Base-by-base conservation (phyloP, 805 yeast species). In the Saccharomycopsis sp. region DNA sequence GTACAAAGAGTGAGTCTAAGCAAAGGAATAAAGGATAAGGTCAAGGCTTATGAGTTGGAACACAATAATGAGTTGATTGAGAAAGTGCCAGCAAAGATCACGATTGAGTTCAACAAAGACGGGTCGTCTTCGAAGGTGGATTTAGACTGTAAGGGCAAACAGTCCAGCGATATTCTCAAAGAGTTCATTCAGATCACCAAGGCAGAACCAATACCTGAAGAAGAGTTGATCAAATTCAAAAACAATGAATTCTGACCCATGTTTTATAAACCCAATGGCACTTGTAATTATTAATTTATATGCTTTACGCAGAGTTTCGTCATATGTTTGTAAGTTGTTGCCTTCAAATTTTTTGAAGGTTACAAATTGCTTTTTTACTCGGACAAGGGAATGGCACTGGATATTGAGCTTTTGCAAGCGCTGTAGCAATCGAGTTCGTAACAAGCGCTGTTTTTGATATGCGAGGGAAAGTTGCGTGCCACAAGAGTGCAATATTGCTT, bases 61-160 rank as follows among this genome's bases (percentile, higher is more conserved):
- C 54, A 24, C 3, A 54, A 57, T 34, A 12, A 21, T 16, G 24
- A 51, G 47, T 50, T 51, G 54, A 71, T 73, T 51, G 61, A 65
- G 14, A 69, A 69, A 52, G 55, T 57, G n/a, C 83, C 83, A 0
- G 68, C 77, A 34, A 67, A 71, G 53, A 62, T 80, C 18, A 70
- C 69, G 16, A 69, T 78, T 3, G 66, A 66, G 50, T 68, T 68
- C 29, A 29, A 29, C 37, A 29, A 29, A 12, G 37, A 29, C 37
- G 37, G 37, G 12, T 16, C 21, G 18, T n/a, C 21, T 44, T 5
- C 21, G 8, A 44, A 44, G 8, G 57, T 64, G 24, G 70, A 66
- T 24, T 65, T 82, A 40, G 76, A 80, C 55, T 80, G 84, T 66
- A 70, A 74, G 50, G 62, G 70, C 56, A 69, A 70, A 61, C 66